Base-by-base conservation (phyloP, 2,329 filamentous ascomycete species). In the Lecanicillium sp. region DNA sequence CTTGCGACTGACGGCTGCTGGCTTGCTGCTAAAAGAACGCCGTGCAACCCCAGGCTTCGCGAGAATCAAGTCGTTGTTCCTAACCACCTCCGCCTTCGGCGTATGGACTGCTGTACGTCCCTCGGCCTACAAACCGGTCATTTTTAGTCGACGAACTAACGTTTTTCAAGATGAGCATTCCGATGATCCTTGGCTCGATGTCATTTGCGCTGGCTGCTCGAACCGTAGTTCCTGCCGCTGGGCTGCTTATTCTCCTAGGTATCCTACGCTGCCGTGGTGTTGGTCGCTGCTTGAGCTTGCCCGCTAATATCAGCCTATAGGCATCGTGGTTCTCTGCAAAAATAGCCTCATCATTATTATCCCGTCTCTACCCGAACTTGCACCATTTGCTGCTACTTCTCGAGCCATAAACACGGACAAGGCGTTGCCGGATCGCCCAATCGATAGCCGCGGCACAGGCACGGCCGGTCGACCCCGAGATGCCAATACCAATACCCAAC, bases 71-170 rank as follows among this genome's bases (percentile, higher is more conserved):
- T 59, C 63, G 11, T 25, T 25, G 17, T 50, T 66, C 1, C 54
- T 66, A 14, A 56, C 69, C 17, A 49, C 33, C 5, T 17, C 60
- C 33, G 70, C 64, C 12, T 54, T 75, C 40, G 62, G 59, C n/a
- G 51, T 74, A 22, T 79, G 74, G 74, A 71, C 66, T 37, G 71
- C 59, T 48, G 72, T 76, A 51, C 54, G 71, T 68, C 15, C n/a
- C 29, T 19, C 8, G 18, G 14, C 13, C 12, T 18, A n/a, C n/a
- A n/a, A n/a, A n/a, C n/a, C n/a, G 15, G 2, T 3, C 2, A 8
- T 32, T 17, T 10, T n/a, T 9, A 28, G n/a, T 7, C n/a, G 13
- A 17, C 17, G 39, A 5, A 28, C 39, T 44, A 30, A 42, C 34
- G 25, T 29, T 17, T 36, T 47, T 35, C 11, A 44, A 77, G 71